A percentile compares a stretch with the other conserved stretches of the same genome.
Conservation (phyloP, 192 early-diverging fungal species). For the Entomortierella beljakovae region DNA sequence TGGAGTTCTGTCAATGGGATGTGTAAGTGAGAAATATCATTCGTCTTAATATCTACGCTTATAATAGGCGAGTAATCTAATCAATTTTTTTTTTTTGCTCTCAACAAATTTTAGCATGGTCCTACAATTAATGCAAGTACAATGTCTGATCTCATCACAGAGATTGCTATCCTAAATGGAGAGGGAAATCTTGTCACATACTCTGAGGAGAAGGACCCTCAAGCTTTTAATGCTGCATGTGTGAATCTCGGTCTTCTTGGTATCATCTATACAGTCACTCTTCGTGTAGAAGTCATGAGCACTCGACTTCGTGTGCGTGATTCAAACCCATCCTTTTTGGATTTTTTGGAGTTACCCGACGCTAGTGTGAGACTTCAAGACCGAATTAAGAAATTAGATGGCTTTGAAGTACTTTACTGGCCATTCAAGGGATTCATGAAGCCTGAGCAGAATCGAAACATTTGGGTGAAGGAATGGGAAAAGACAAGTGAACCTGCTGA, state of each 20-base stretch:
- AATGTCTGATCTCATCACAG: constrained; percentile 32
- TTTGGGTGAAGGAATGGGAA: constrained; percentile 55
- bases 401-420: constrained; percentile 54
- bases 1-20: constrained; percentile 40
- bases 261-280: constrained; percentile 53
- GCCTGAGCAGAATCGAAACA: constrained; percentile 15
- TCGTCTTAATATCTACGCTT: neutral
- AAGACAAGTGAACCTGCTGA: constrained; percentile 18
- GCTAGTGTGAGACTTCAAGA: constrained; percentile 21
- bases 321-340: constrained; percentile 14
- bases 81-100: neutral
- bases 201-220: constrained; percentile 20
- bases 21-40: constrained; percentile 15
- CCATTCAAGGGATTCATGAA: constrained; percentile 38
- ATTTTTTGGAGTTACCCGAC: neutral
- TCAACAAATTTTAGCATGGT: constrained; percentile 25
- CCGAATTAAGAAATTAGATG: constrained; percentile 20
- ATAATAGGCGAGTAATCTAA: no score
- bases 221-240: constrained; percentile 38
- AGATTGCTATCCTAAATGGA: constrained; percentile 39
- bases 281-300: constrained; percentile 37
- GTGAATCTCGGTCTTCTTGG: constrained; percentile 54
- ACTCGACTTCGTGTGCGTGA: constrained; percentile 30
- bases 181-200: constrained; percentile 35
- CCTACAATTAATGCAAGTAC: constrained; percentile 9